phyloP scores from a whole-genome alignment of 2,329 filamentous ascomycete genomes.

The Talaromyces rugulosus region DNA sequence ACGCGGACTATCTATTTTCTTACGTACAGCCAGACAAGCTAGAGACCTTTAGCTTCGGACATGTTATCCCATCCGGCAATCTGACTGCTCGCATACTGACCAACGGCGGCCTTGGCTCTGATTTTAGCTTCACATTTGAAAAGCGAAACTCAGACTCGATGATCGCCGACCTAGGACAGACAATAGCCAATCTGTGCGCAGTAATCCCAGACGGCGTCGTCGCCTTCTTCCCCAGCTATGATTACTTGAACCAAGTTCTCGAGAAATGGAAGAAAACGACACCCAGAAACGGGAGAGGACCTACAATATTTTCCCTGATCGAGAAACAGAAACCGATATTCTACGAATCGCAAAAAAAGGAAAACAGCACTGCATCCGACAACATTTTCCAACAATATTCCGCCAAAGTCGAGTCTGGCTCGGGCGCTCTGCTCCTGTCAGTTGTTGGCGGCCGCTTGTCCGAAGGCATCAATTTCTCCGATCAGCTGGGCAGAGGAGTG shows the following conservation, averaged over 20 bases:
- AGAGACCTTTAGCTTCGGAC: constrained; percentile 82
- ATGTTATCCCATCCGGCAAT: constrained; percentile 82
- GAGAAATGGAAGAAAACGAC: constrained; percentile 53
- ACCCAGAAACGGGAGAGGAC: constrained; percentile 21
- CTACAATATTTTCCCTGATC: constrained; percentile 28
- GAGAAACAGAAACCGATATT: constrained; percentile 48
- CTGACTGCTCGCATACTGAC: constrained; percentile 72
- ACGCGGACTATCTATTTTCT: constrained; percentile 79
- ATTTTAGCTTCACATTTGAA: constrained; percentile 86
- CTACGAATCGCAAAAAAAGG: constrained; percentile 43
- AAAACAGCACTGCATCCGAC: constrained; percentile 47
- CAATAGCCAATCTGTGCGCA: constrained; percentile 66
- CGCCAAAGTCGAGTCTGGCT: constrained; percentile 56
- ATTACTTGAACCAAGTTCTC: constrained; percentile 75
- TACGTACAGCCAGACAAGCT: constrained; percentile 62
- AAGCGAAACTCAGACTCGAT: constrained; percentile 65
- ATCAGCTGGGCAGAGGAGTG: constrained; percentile 81
- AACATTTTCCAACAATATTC: constrained; percentile 71
- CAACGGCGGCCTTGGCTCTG: constrained; percentile 42
- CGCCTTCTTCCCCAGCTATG: constrained; percentile 93
- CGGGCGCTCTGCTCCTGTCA: constrained; percentile 77
- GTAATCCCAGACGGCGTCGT: constrained; percentile 84
- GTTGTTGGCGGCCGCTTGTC: constrained; percentile 93
- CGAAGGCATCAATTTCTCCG: constrained; percentile 97
- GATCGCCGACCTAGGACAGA: constrained; percentile 69